These are phyloP conservation scores for Erucastrum elatum DNA, from an alignment of 345 rosid genomes.

Conservation along the genomic window DNA sequence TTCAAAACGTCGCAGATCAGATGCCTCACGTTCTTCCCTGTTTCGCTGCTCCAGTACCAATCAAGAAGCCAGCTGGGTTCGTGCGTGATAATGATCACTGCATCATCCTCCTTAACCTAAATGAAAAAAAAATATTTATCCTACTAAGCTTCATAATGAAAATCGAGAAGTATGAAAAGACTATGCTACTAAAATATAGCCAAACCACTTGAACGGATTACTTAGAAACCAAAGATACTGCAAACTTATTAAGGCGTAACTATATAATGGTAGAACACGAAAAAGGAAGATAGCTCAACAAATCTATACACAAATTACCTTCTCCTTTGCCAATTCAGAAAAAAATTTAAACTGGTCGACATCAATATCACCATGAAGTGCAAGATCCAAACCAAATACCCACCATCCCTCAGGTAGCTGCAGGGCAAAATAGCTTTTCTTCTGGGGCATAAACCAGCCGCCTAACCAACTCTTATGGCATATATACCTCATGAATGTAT, in stretches of 20 bases:
- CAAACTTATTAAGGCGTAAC: background rate
- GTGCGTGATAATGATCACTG: constrained; percentile 85
- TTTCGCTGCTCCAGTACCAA: constrained; percentile 77
- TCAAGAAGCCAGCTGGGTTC: constrained; percentile 99
- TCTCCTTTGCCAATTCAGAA: constrained; percentile 62
- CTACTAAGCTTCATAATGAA: background rate
- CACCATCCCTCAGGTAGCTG: constrained; percentile 95
- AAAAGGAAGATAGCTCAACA: too few species aligned
- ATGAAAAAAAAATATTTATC: constrained; percentile 22
- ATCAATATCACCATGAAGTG: constrained; percentile 97
- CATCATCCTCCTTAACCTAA: constrained; percentile 75
- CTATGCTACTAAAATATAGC: constrained; percentile 2
- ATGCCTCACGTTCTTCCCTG: constrained; percentile 85
- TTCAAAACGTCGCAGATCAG: constrained; percentile 77
- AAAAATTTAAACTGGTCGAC: constrained; percentile 98
- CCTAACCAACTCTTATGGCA: constrained; percentile 99
- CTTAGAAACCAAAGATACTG: background rate
- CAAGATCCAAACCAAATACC: constrained; percentile 98
- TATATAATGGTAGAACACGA: too few species aligned
- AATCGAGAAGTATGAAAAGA: constrained; percentile 5
- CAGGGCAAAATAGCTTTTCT: constrained; percentile 96
- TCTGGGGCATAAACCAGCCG: constrained; percentile 99
- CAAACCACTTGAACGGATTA: background rate
- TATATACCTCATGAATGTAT: constrained; percentile 97
- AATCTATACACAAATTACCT: constrained; percentile 51